Evolutionary conservation across 768 basidiomycete genomes (phyloP), one percentile per base, ranked within the genome.

Genomic region (Tulasnella sp.): DNA sequence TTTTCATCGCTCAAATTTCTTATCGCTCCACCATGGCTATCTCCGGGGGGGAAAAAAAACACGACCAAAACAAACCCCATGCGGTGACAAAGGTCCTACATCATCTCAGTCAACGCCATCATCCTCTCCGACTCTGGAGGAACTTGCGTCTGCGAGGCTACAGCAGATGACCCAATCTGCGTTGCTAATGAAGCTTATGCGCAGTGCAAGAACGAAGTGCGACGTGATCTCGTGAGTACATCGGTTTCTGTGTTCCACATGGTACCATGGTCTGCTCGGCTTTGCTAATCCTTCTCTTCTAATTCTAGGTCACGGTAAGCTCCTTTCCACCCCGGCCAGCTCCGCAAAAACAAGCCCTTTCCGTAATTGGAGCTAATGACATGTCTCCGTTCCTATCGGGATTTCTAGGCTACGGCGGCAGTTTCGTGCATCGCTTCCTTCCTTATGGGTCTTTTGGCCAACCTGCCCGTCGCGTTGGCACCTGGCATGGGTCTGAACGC

Each of bases 381-480:
- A 22, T 64, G 3, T 64, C 58, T 15, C 58, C 58, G 58, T 31
- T 64, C 12, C 14, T 64, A 64, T 64, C 58, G 58, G 58, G 31
- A 64, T 39, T 80, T 93, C 91, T 7, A 87, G 73, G 73, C 91
- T 15, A 94, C 93, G 0, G 92, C 93, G 12, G 90, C 91, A 74
- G 87, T 93, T 77, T 86, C 91, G 3, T 89, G 91, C 0, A 86
- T 96, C 8, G 83, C 92, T 12, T 91, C 91, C 22, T 88, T 91
- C 81, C 87, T 94, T 77, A 93, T 96, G 93, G 94, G 94, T 67
- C 83, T 90, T 17, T 82, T 94, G 31, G 94, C 92, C 49, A 96
- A 96, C 81, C 85, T 96, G n/a, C 94, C 94, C 1, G 88, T 96
- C n/a, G 93, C 80, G 38, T 88, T 95, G 83, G 93, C 93, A 1